Conservation (phyloP, 2,329 filamentous ascomycete species). For the Mollisia scopiformis region DNA sequence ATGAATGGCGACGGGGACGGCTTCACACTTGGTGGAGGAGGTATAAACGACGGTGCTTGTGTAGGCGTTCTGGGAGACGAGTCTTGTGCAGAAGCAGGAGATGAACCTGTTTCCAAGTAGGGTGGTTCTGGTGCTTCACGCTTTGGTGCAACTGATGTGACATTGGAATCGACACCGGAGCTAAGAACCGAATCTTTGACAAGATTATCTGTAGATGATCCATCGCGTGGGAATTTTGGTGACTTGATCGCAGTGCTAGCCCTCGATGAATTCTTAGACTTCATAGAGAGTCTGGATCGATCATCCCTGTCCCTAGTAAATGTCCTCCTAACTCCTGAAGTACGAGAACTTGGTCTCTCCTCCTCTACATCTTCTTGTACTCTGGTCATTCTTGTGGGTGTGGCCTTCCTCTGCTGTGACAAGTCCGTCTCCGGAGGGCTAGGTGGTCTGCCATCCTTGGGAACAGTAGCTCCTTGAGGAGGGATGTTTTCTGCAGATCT, state of each 20-base stretch:
- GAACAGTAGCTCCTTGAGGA: slow-evolving; percentile 45
- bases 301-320: slow-evolving; percentile 48
- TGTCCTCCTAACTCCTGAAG: slow-evolving; percentile 43
- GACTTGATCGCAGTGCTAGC: slow-evolving; percentile 57
- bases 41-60: slow-evolving; percentile 52
- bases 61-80: slow-evolving; percentile 66
- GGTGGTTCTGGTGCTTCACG: slow-evolving; percentile 41
- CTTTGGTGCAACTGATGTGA: slow-evolving; percentile 44
- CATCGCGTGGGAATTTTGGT: slow-evolving; percentile 25
- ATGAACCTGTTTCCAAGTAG: slow-evolving; percentile 39
- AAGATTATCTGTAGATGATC: slow-evolving; percentile 10
- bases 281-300: slow-evolving; percentile 54
- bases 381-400: slow-evolving; percentile 38
- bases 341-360: slow-evolving; percentile 47
- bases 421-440: slow-evolving; percentile 67
- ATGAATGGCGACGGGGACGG: slow-evolving; percentile 36
- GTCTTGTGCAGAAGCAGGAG: slow-evolving; percentile 52
- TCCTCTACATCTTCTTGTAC: slow-evolving; percentile 42
- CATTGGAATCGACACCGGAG: slow-evolving; percentile 38
- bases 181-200: slow-evolving; percentile 28
- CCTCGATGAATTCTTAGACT: slow-evolving; percentile 60
- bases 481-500: slow-evolving; percentile 49
- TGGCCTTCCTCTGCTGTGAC: slow-evolving; percentile 45
- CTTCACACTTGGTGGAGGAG: slow-evolving; percentile 31
- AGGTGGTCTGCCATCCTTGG: slow-evolving; percentile 55